A percentile compares a stretch with the other conserved stretches of the same genome.
These are phyloP conservation scores for Gonium pectorale DNA, from an alignment of 139 green algal species.

Conservation along the genomic window DNA sequence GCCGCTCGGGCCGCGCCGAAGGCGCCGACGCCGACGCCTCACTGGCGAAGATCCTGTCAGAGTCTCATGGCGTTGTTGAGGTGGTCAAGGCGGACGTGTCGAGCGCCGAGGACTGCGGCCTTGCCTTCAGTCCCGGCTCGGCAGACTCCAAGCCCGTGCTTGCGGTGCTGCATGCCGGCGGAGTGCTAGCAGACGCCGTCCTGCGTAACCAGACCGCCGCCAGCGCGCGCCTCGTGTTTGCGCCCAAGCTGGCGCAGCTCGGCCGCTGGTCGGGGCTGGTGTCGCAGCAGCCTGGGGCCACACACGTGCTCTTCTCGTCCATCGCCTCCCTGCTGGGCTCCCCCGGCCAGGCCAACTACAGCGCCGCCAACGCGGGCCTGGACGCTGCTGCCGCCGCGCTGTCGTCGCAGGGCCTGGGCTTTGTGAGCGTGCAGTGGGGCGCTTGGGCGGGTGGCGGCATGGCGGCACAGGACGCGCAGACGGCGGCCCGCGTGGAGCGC, in stretches of 20 bases:
- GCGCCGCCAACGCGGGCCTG: conserved; percentile 81
- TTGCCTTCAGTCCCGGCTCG: neutral
- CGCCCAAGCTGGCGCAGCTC: conserved; percentile 65
- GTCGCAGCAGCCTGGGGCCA: conserved; percentile 42
- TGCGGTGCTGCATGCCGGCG: conserved; percentile 71
- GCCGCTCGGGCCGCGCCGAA: conserved; percentile 54
- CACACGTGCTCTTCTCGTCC: conserved; percentile 74
- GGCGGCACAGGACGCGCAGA: conserved; percentile 58
- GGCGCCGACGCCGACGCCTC: neutral
- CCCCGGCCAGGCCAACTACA: conserved; percentile 88
- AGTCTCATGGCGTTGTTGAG: conserved; percentile 11
- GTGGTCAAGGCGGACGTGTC: conserved; percentile 39
- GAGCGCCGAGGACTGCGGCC: conserved; percentile 8
- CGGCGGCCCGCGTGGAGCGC: conserved; percentile 61
- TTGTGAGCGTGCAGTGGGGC: conserved; percentile 83
- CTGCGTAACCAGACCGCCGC: conserved; percentile 62
- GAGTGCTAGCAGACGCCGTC: conserved; percentile 72
- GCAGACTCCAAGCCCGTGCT: neutral
- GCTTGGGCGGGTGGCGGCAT: conserved; percentile 79
- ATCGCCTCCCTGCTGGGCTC: conserved; percentile 76
- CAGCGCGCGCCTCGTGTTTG: conserved; percentile 56
- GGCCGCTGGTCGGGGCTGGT: neutral
- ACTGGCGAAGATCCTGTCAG: neutral
- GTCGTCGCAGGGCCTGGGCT: conserved; percentile 55
- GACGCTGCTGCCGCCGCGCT: conserved; percentile 56